Evolutionary conservation across 169 alveolate genomes (phyloP).

Genomic region (Neospora caninum): DNA sequence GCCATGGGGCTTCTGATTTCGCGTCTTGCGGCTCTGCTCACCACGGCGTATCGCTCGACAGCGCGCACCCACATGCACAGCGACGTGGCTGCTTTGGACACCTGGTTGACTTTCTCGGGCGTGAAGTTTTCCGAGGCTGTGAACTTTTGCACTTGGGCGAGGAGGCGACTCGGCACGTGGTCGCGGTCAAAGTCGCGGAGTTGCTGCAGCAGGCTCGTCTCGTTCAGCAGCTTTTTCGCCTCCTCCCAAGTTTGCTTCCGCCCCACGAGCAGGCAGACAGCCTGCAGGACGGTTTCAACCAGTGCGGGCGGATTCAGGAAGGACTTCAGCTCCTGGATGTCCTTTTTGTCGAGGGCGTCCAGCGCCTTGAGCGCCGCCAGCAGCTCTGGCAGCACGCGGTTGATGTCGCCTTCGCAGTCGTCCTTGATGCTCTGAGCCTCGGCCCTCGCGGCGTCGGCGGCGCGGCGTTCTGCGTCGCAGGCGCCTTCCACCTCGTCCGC

Average conservation of each 20-base stretch:
- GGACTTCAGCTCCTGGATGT: conserved; percentile 88
- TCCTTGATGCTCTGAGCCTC: conserved; percentile 52
- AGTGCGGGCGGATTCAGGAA: conserved; percentile 90
- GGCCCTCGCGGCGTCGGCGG: conserved; percentile 38
- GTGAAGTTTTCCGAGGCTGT: conserved; percentile 81
- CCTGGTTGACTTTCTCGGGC: conserved; percentile 75
- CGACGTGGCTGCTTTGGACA: conserved; percentile 87
- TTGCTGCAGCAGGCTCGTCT: conserved; percentile 82
- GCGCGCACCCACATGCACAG: conserved; percentile 91
- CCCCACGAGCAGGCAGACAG: conserved; percentile 87
- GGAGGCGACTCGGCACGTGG: conserved; percentile 75
- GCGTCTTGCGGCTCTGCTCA: background rate
- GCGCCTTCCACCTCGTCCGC: conserved; percentile 63
- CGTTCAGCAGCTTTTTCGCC: conserved; percentile 88
- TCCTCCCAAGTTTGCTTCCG: conserved; percentile 90
- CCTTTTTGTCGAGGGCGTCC: conserved; percentile 88
- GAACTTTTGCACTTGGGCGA: conserved; percentile 85
- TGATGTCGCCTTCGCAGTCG: conserved; percentile 83
- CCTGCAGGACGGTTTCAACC: conserved; percentile 84
- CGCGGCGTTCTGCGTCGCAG: conserved; percentile 65
- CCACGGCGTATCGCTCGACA: conserved; percentile 86
- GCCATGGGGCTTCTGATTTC: background rate
- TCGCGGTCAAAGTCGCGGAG: conserved; percentile 84
- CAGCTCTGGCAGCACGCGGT: conserved; percentile 89
- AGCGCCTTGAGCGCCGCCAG: conserved; percentile 90